Conservation (phyloP, 2,329 filamentous ascomycete species). For the Xenoacremonium recifei region DNA sequence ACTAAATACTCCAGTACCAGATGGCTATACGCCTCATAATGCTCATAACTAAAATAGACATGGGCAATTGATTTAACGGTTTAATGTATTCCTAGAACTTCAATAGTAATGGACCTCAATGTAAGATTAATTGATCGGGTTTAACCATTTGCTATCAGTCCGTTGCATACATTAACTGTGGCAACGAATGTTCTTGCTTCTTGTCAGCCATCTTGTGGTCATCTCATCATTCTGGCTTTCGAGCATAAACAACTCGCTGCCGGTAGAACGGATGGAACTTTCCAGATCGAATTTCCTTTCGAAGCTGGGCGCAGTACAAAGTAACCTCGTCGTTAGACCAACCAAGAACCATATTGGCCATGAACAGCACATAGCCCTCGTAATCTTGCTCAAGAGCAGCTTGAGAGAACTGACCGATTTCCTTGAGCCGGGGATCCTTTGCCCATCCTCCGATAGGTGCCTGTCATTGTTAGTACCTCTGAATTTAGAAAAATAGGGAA, state of each 20-base stretch:
- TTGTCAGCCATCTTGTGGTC: too few relatives aligned
- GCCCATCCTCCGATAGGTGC: conserved; percentile 21
- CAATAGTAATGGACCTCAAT: too few relatives aligned
- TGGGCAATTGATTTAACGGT: too few relatives aligned
- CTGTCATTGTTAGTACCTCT: conserved; percentile 3
- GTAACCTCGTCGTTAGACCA: conserved; percentile 34
- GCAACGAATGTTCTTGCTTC: too few relatives aligned
- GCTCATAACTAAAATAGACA: too few relatives aligned
- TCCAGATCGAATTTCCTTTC: conserved; percentile 28
- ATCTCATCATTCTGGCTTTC: conserved; percentile 15
- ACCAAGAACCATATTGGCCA: conserved; percentile 33
- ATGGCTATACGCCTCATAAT: neutral
- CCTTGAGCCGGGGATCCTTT: conserved; percentile 8
- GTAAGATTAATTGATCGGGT: too few relatives aligned
- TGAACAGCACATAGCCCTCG: conserved; percentile 32
- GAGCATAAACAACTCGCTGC: conserved; percentile 25
- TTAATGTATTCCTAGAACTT: too few relatives aligned
- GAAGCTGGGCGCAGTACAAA: conserved; percentile 33
- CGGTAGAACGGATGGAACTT: conserved; percentile 29
- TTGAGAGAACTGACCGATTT: conserved; percentile 26
- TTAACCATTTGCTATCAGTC: too few relatives aligned
- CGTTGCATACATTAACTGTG: too few relatives aligned
- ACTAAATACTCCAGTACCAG: neutral
- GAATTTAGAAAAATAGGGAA: rapidly evolving
- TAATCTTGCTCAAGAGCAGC: conserved; percentile 35